Percentiles rank a stretch among this genome's conserved stretches.
Conservation (phyloP, 1,284 basidiomycete genomes). For the Thelephora terrestris region DNA sequence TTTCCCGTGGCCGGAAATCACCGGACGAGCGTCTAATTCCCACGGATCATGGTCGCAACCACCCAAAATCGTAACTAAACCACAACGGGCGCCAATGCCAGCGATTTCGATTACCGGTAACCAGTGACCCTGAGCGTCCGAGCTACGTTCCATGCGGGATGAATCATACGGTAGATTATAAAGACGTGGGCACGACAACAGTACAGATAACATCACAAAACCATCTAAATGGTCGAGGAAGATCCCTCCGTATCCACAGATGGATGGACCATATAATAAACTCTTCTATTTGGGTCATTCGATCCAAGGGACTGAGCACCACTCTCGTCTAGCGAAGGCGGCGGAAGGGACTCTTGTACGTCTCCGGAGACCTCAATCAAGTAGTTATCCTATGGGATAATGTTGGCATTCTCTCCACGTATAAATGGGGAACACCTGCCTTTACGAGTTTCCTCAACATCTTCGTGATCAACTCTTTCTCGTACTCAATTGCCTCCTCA, state of each 20-base stretch:
- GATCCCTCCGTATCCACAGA: slow-evolving; percentile 60
- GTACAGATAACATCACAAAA: not conserved
- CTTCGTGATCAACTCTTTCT: slow-evolving; percentile 86
- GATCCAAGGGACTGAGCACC: slow-evolving; percentile 34
- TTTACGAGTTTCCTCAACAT: slow-evolving; percentile 86
- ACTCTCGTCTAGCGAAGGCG: slow-evolving; percentile 43
- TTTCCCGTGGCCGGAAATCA: too few species aligned
- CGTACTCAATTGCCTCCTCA: slow-evolving; percentile 85
- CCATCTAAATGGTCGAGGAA: slow-evolving; percentile 20
- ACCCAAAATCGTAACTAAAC: slow-evolving; percentile 1
- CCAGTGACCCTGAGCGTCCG: too few species aligned
- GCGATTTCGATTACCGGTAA: too few species aligned
- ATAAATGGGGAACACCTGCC: slow-evolving; percentile 35
- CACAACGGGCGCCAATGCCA: slow-evolving; percentile 3
- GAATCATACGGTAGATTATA: too few species aligned
- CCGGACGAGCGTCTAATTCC: too few species aligned
- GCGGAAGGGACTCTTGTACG: slow-evolving; percentile 65
- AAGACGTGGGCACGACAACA: not conserved
- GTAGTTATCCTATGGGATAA: slow-evolving; percentile 62
- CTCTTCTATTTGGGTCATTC: slow-evolving; percentile 48
- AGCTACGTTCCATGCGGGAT: too few species aligned
- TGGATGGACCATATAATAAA: slow-evolving; percentile 77
- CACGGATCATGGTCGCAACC: too few species aligned
- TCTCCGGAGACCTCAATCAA: slow-evolving; percentile 78
- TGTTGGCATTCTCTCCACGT: slow-evolving; percentile 1